A percentile compares a stretch with the other conserved stretches of the same genome.
Conservation (phyloP, 2,329 filamentous ascomycete genomes). For the Bipolaris oryzae region DNA sequence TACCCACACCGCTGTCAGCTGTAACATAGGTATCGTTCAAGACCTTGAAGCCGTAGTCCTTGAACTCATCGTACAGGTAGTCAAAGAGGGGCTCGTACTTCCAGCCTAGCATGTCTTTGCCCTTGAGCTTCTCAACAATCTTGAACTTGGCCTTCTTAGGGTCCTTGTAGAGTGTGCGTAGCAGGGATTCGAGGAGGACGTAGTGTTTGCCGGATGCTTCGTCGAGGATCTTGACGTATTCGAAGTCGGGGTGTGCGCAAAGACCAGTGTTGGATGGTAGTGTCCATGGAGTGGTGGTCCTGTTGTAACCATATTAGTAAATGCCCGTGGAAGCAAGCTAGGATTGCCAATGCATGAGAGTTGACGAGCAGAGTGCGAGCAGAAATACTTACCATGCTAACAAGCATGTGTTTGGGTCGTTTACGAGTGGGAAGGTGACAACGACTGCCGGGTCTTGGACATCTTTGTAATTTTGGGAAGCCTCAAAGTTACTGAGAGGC, state of each 20-base stretch:
- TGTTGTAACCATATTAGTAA: conserved; percentile 16
- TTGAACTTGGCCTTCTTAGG: conserved; percentile 95
- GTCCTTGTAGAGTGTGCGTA: conserved; percentile 88
- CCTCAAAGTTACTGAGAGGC: conserved; percentile 90
- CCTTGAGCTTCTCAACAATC: conserved; percentile 77
- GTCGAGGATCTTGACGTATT: conserved; percentile 86
- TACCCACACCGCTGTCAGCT: conserved; percentile 86
- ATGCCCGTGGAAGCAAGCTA: not conserved
- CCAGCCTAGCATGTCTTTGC: conserved; percentile 85
- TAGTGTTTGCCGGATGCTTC: conserved; percentile 82
- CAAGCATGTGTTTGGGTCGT: conserved; percentile 75
- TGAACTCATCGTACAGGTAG: conserved; percentile 89
- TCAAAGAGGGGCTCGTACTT: conserved; percentile 87
- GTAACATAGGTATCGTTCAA: conserved; percentile 86
- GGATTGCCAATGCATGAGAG: not conserved
- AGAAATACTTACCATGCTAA: conserved; percentile 68
- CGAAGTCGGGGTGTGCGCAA: conserved; percentile 79
- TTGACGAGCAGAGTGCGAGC: not conserved
- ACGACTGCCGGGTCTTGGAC: conserved; percentile 90
- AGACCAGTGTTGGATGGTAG: conserved; percentile 80
- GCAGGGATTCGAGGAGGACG: conserved; percentile 79
- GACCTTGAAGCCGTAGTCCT: conserved; percentile 81
- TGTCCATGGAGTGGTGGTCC: conserved; percentile 86
- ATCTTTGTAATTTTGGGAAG: conserved; percentile 93
- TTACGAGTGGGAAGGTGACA: conserved; percentile 81